Evolutionary conservation across 331 rosid species (phyloP).

Genomic region (Cucumis variabilis): DNA sequence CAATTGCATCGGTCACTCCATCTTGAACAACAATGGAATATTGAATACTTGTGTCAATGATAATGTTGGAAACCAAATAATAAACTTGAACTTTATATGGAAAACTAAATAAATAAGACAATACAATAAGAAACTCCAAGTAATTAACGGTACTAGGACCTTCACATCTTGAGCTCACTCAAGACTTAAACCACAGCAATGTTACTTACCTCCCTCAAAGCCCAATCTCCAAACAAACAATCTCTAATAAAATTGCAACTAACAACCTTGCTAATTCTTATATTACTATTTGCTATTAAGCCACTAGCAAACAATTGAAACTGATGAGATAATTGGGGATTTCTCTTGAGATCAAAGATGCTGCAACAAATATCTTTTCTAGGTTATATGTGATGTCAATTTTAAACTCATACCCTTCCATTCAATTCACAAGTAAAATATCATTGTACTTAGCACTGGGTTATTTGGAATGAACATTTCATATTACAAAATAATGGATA

Average conservation of each 20-base stretch:
- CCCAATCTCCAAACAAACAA: neutral
- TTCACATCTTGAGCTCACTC: neutral
- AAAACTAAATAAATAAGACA: neutral
- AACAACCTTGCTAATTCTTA: neutral
- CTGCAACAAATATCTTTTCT: neutral
- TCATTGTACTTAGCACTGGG: neutral
- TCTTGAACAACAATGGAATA: conserved; percentile 34
- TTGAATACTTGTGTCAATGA: neutral
- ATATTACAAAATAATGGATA: neutral
- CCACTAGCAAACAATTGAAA: neutral
- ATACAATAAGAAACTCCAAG: neutral
- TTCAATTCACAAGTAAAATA: neutral
- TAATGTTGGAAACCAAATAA: neutral
- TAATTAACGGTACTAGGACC: neutral
- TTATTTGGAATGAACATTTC: neutral
- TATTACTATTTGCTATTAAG: neutral
- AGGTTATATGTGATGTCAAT: neutral
- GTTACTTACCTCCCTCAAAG: neutral
- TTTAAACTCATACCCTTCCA: neutral
- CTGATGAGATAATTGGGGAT: neutral
- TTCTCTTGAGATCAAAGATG: conserved; percentile 5
- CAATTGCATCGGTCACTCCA: conserved; percentile 9
- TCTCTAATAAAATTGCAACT: neutral
- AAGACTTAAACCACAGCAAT: neutral
- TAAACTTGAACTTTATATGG: neutral